phyloP scores from a whole-genome alignment of 2,329 filamentous ascomycete genomes.

The Botrytis aclada region DNA sequence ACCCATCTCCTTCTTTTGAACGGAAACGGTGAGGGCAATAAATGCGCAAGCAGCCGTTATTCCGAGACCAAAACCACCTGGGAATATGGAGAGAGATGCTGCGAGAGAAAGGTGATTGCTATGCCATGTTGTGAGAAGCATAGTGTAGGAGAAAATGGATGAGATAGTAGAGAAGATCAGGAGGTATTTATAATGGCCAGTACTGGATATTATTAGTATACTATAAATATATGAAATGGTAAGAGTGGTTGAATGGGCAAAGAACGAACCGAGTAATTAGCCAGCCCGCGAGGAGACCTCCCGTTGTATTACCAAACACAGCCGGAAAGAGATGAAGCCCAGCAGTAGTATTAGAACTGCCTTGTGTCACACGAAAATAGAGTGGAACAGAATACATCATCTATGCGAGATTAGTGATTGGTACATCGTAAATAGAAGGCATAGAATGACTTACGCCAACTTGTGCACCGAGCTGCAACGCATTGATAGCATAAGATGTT shows the following conservation, averaged over 20 bases:
- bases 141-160: constrained; percentile 49
- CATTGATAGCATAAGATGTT: constrained; percentile 50
- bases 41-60: constrained; percentile 47
- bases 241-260: background rate
- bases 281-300: constrained; percentile 57
- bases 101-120: constrained; percentile 51
- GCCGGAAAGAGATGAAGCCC: constrained; percentile 63
- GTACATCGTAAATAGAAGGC: constrained; percentile 4
- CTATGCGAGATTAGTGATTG: constrained; percentile 29
- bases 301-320: constrained; percentile 63
- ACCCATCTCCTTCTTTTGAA: constrained; percentile 46
- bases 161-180: constrained; percentile 50
- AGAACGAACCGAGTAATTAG: constrained; percentile 33
- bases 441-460: constrained; percentile 45
- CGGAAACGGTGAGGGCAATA: constrained; percentile 47
- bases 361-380: constrained; percentile 64
- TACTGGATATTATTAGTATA: constrained; percentile 33
- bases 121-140: constrained; percentile 57
- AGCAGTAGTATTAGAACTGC: constrained; percentile 55
- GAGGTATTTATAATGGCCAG: constrained; percentile 57
- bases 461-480: constrained; percentile 56
- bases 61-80: constrained; percentile 52
- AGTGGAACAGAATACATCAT: constrained; percentile 65
- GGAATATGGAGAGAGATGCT: constrained; percentile 59
- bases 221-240: background rate